Conservation (phyloP, 1,139 yeast genomes). For the Suhomyces atakaporum region DNA sequence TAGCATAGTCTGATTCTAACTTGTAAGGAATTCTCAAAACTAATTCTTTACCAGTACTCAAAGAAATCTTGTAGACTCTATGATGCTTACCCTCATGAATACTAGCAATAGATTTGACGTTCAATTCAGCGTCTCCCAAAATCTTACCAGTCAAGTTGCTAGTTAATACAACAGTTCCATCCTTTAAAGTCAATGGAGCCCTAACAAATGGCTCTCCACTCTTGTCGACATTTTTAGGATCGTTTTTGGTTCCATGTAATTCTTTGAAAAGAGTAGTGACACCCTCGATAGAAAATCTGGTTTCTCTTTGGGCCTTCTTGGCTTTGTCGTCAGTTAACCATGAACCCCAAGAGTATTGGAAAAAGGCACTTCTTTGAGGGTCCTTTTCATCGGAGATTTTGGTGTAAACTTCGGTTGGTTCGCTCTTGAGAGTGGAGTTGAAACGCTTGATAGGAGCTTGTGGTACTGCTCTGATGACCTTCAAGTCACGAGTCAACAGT, state of each 20-base stretch:
- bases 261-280: conserved; percentile 51
- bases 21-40: conserved; percentile 86
- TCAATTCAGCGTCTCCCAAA: conserved; percentile 46
- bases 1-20: conserved; percentile 61
- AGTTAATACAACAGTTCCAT: conserved; percentile 45
- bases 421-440: conserved; percentile 15
- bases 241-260: conserved; percentile 32
- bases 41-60: conserved; percentile 62
- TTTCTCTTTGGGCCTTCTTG: conserved; percentile 74
- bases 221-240: conserved; percentile 26
- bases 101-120: conserved; percentile 73
- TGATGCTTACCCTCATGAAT: conserved; percentile 95
- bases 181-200: conserved; percentile 41
- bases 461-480: neutral
- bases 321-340: conserved; percentile 80
- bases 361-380: conserved; percentile 73
- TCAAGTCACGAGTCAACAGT: conserved; percentile 2
- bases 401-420: conserved; percentile 48
- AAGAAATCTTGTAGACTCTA: conserved; percentile 71
- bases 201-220: conserved; percentile 26
- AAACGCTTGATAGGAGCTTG: conserved; percentile 11
- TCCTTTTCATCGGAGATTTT: conserved; percentile 61
- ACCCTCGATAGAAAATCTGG: conserved; percentile 84
- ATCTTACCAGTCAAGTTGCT: conserved; percentile 46
- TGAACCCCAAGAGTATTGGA: conserved; percentile 91